These are phyloP conservation scores for Trichoderma harzianum DNA, from an alignment of 2,329 filamentous ascomycete genomes.

Conservation along the genomic window DNA sequence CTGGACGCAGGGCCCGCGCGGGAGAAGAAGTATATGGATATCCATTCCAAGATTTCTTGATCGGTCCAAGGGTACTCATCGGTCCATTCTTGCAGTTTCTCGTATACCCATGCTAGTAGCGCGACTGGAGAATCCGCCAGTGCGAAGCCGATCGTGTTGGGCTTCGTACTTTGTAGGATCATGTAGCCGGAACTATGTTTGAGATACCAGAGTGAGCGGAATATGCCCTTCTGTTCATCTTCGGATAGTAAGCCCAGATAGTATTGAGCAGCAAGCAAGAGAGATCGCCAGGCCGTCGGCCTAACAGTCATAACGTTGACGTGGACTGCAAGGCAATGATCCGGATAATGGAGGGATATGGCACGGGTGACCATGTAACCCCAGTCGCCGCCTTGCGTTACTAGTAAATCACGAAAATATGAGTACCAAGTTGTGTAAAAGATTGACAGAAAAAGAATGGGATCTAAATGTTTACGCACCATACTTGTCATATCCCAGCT, in stretches of 20 bases:
- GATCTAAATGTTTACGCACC: conserved; percentile 21
- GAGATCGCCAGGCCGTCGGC: conserved; percentile 46
- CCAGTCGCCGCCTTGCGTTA: conserved; percentile 68
- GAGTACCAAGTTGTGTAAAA: not conserved
- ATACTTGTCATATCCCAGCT: conserved; percentile 53
- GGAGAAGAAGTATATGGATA: conserved; percentile 70
- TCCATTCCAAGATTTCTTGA: conserved; percentile 73
- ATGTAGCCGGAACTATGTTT: conserved; percentile 45
- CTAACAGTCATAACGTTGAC: conserved; percentile 32
- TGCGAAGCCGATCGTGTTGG: conserved; percentile 68
- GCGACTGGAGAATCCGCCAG: conserved; percentile 68
- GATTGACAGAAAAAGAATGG: not conserved
- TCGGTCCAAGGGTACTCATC: conserved; percentile 71
- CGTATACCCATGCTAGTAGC: conserved; percentile 74
- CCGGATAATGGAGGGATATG: conserved; percentile 57
- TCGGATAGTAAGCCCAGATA: conserved; percentile 50
- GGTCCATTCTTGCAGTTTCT: conserved; percentile 76
- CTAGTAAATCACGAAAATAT: conserved; percentile 11
- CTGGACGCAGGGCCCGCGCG: conserved; percentile 65
- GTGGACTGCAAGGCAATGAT: conserved; percentile 52
- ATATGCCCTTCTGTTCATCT: conserved; percentile 40
- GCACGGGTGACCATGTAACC: conserved; percentile 62
- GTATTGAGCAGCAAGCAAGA: conserved; percentile 52
- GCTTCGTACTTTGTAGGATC: conserved; percentile 55
- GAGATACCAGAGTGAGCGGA: conserved; percentile 55